phyloP scores from a whole-genome alignment of 169 alveolate genomes.

The Eimeria praecox region DNA sequence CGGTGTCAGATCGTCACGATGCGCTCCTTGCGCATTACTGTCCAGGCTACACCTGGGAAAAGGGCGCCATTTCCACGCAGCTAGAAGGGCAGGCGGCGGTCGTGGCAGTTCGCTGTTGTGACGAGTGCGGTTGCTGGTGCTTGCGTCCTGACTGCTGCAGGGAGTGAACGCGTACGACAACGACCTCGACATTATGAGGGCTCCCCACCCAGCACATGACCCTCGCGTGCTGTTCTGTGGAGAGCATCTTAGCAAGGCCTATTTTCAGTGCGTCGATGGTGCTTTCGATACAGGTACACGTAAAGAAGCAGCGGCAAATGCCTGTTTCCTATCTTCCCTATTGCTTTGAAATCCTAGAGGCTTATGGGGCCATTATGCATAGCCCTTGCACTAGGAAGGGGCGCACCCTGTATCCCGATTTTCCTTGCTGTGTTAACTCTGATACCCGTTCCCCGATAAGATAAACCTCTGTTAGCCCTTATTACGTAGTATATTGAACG shows the following conservation, averaged over 20 bases:
- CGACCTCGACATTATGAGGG: conserved; percentile 80
- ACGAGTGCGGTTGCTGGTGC: not conserved
- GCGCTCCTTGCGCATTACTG: not conserved
- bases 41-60: not conserved
- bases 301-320: not conserved
- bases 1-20: not conserved
- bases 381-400: not conserved
- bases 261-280: conserved; percentile 82
- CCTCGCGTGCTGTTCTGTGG: conserved; percentile 82
- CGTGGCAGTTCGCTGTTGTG: not conserved
- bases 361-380: not conserved
- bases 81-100: not conserved
- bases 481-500: not conserved
- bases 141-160: conserved; percentile 17
- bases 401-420: not conserved
- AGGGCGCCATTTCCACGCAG: not conserved
- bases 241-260: conserved; percentile 82
- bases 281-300: conserved; percentile 78
- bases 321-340: not conserved
- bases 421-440: not conserved
- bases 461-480: not conserved
- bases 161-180: conserved; percentile 79
- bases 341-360: not conserved
- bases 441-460: not conserved
- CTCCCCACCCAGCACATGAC: conserved; percentile 78